These are phyloP conservation scores for Graphilbum sp. DNA, from an alignment of 2,329 filamentous ascomycete species.

Conservation along the genomic window DNA sequence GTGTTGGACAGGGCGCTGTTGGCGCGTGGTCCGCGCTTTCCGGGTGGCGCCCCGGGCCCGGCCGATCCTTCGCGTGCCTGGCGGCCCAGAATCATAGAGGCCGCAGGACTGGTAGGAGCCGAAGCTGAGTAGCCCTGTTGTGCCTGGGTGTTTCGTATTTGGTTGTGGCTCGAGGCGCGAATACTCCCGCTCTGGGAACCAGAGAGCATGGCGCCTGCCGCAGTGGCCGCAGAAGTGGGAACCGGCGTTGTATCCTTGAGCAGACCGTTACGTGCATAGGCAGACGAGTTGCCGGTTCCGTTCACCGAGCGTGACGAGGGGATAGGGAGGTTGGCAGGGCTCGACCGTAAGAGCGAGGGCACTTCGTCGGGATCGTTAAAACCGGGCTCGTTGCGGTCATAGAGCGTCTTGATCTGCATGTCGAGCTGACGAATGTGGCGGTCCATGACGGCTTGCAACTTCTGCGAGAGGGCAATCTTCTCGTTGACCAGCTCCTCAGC, in stretches of 20 bases:
- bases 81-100: conserved; percentile 40
- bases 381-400: conserved; percentile 43
- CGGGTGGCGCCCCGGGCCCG: conserved; percentile 30
- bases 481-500: conserved; percentile 58
- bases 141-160: conserved; percentile 27
- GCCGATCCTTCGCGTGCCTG: conserved; percentile 41
- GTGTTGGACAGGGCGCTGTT: conserved; percentile 29
- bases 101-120: conserved; percentile 43
- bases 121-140: conserved; percentile 34
- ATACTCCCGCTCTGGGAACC: too few species aligned
- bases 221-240: not conserved
- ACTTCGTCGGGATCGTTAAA: conserved; percentile 47
- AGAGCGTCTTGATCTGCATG: conserved; percentile 42
- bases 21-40: conserved; percentile 35
- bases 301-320: not conserved
- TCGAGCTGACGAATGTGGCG: conserved; percentile 49
- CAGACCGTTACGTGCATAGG: conserved; percentile 10
- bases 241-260: conserved; percentile 12
- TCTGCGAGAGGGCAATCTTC: conserved; percentile 54
- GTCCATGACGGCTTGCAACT: conserved; percentile 41
- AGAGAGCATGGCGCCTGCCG: not conserved
- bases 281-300: not conserved
- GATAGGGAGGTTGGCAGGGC: conserved; percentile 21
- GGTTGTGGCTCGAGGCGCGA: conserved; percentile 14
- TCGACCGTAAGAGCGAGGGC: conserved; percentile 43